Base-by-base conservation (phyloP, 2,329 filamentous ascomycete species). In the Rutstroemia sp. region DNA sequence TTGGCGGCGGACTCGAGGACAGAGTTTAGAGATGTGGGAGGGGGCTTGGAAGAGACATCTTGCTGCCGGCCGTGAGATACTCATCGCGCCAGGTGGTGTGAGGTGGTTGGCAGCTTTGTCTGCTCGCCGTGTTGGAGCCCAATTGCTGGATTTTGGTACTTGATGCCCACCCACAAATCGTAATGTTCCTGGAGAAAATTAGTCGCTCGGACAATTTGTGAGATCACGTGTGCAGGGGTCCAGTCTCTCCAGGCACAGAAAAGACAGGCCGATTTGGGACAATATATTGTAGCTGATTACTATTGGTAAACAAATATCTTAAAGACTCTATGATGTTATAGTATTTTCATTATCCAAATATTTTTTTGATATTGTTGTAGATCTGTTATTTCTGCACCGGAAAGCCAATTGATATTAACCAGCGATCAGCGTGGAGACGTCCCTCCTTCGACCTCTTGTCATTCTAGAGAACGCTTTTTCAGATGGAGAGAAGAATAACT, bases 31-130 rank as follows among this genome's bases (percentile, higher is more conserved):
- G 54, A 72, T 60, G 72, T 72, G 51, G 74, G 16, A 73, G 60
- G 76, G 75, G 63, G 69, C 72, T 69, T 75, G 77, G 60, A 79
- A 74, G 53, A 79, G 69, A 67, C 77, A 80, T 72, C 73, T 72
- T 61, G 74, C 71, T 38, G 74, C 71, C 38, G 76, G 73, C 49
- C 74, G 71, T 65, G 73, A 68, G 69, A 77, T 66, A 67, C 73
- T 79, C 77, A 80, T 80, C 56, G 56, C 46, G 30, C 59, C 64
- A 41, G 34, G 52, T 30, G 5, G 2, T 49, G 54, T 46, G 54
- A 59, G 39, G 30, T 34, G n/a, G 61, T 49, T 58, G 16, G 41
- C 49, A 51, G 52, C 48, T 56, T 61, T 57, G 27, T 56, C 49
- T 45, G 57, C 57, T 59, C 58, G 57, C 55, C 58, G 53, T 60